phyloP scores from a whole-genome alignment of 176 grass and related monocot genomes.

The Ensete ventricosum region DNA sequence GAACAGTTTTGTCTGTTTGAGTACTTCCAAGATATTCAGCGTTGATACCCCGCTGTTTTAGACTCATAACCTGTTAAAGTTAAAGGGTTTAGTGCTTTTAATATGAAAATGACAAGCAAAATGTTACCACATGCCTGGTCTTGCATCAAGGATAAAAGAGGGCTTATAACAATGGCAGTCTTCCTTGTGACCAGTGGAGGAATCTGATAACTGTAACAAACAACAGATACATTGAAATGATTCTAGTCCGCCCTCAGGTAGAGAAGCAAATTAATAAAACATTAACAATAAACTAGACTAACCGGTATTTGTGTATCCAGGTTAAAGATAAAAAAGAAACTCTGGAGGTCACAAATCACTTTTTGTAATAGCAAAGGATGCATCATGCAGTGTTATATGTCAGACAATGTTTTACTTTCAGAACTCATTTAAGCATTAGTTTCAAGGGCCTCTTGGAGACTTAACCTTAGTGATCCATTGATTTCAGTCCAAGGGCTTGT shows the following conservation, averaged over 20 bases:
- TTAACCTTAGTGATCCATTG: neutral
- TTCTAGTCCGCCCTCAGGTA: neutral
- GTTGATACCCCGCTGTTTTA: conserved; percentile 68
- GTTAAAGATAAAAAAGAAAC: neutral
- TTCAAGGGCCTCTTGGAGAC: neutral
- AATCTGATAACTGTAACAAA: conserved; percentile 60
- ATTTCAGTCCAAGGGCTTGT: neutral
- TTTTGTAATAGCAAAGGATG: neutral
- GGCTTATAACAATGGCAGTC: conserved; percentile 72
- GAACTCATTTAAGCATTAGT: neutral
- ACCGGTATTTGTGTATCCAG: neutral
- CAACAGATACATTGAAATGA: neutral
- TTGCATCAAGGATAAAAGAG: conserved; percentile 88
- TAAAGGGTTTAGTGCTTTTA: conserved; percentile 11
- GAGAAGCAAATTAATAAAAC: neutral
- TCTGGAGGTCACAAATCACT: neutral
- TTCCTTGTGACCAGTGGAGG: conserved; percentile 66
- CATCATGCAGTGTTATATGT: too few relatives aligned
- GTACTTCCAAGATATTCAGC: conserved; percentile 79
- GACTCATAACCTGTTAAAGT: conserved; percentile 74
- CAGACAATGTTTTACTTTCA: neutral
- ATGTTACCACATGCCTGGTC: conserved; percentile 44
- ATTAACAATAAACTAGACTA: neutral
- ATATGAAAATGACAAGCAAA: neutral
- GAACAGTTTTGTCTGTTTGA: conserved; percentile 47